phyloP scores from a whole-genome alignment of 2,329 filamentous ascomycete genomes.

The Cladosporium sp. region DNA sequence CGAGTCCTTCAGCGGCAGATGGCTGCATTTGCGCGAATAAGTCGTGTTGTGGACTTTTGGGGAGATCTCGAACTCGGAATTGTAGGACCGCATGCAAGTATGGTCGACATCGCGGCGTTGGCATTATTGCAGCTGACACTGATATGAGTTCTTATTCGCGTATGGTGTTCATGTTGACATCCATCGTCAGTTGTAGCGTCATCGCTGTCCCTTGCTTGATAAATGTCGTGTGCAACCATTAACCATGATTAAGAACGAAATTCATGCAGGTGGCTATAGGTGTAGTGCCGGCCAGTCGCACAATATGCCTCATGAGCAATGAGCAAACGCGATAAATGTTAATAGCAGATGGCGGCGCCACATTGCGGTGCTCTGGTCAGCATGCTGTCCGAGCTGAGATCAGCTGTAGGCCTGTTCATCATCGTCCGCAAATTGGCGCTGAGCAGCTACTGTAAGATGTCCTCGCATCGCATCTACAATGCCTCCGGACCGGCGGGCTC shows the following conservation, averaged over 20 bases:
- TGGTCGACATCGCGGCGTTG: background rate
- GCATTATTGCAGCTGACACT: background rate
- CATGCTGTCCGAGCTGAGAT: constrained; percentile 11
- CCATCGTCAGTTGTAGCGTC: background rate
- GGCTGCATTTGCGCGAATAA: background rate
- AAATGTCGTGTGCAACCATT: background rate
- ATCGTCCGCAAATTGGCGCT: background rate
- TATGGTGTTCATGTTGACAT: background rate
- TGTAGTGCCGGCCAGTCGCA: background rate
- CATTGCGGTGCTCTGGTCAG: constrained; percentile 7
- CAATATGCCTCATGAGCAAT: background rate
- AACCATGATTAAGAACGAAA: background rate
- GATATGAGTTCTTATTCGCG: background rate
- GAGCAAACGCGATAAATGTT: background rate
- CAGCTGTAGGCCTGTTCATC: background rate
- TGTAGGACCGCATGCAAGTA: background rate
- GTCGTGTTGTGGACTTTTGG: background rate
- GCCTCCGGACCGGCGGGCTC: background rate
- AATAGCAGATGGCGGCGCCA: background rate
- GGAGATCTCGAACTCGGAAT: background rate
- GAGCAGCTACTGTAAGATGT: background rate
- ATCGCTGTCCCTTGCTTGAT: background rate
- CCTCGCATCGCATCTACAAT: background rate
- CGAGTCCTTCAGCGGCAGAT: background rate
- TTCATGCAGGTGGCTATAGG: background rate